These are phyloP conservation scores for Cercophora samala DNA, from an alignment of 495 filamentous ascomycete species.

Conservation along the genomic window DNA sequence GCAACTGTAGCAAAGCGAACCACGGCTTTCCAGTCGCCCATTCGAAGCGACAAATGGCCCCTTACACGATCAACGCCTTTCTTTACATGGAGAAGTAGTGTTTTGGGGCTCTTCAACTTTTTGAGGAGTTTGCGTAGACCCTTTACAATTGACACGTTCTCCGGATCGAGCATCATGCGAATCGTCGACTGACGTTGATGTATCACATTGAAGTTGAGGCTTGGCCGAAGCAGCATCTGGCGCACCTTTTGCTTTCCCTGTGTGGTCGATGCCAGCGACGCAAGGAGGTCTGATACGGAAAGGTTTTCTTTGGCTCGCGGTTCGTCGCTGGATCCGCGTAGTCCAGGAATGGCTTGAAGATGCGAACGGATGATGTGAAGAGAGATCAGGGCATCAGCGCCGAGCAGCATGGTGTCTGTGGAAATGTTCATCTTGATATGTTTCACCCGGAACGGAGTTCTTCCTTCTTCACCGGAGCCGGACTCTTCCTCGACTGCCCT, in stretches of 20 bases:
- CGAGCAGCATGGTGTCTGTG: conserved; percentile 78
- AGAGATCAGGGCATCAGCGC: conserved; percentile 71
- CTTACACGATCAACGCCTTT: conserved; percentile 68
- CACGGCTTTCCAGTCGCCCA: conserved; percentile 68
- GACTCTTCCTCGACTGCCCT: conserved; percentile 55
- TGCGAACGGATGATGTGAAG: conserved; percentile 86
- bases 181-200: conserved; percentile 71
- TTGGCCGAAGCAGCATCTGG: conserved; percentile 83
- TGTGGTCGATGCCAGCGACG: conserved; percentile 71
- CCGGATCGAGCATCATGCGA: conserved; percentile 62
- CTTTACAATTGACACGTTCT: conserved; percentile 58
- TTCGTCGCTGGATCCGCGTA: conserved; percentile 53
- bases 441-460: conserved; percentile 55
- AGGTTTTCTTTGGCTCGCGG: conserved; percentile 81
- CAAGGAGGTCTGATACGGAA: conserved; percentile 84
- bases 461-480: conserved; percentile 50
- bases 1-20: conserved; percentile 51
- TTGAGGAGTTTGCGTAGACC: conserved; percentile 62
- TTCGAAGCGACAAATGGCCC: conserved; percentile 56
- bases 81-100: conserved; percentile 64
- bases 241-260: conserved; percentile 75
- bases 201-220: conserved; percentile 62
- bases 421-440: conserved; percentile 76
- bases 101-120: conserved; percentile 75
- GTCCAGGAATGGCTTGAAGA: conserved; percentile 77